phyloP scores from a whole-genome alignment of 2,329 filamentous ascomycete species.

The Epichloe amarillans region DNA sequence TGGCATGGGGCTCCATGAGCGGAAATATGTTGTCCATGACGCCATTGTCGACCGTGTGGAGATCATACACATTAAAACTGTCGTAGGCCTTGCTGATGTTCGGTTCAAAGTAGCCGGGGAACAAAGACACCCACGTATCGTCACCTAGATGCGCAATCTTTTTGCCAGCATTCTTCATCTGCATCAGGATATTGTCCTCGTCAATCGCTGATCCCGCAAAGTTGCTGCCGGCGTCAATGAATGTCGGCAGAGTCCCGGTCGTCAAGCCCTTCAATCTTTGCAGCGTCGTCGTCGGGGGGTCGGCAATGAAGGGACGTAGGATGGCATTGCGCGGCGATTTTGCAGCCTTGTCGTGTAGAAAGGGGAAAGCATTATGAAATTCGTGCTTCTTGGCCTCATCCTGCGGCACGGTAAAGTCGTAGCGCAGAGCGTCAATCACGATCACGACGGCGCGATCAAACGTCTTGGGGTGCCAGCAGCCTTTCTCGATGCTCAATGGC shows the following conservation, averaged over 20 bases:
- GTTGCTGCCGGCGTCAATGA: constrained; percentile 86
- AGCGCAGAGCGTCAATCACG: constrained; percentile 84
- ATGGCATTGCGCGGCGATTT: constrained; percentile 70
- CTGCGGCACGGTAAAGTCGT: constrained; percentile 84
- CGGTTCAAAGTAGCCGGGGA: constrained; percentile 83
- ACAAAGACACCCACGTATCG: constrained; percentile 90
- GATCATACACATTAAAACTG: constrained; percentile 96
- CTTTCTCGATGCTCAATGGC: constrained; percentile 37
- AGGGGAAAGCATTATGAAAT: constrained; percentile 80
- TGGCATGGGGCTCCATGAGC: constrained; percentile 52
- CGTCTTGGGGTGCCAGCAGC: constrained; percentile 92
- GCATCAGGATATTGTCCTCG: constrained; percentile 66
- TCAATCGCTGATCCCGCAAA: constrained; percentile 93
- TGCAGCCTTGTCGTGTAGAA: constrained; percentile 72
- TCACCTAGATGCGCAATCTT: constrained; percentile 90
- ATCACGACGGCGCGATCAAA: constrained; percentile 88
- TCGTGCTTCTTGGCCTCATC: constrained; percentile 26
- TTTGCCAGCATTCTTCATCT: constrained; percentile 52
- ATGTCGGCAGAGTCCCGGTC: constrained; percentile 87
- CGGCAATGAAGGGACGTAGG: constrained; percentile 87
- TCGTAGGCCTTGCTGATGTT: constrained; percentile 83
- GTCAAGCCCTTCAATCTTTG: constrained; percentile 89
- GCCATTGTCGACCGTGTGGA: constrained; percentile 93
- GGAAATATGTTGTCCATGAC: constrained; percentile 86
- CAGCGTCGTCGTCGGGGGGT: constrained; percentile 85